Evolutionary conservation across 495 filamentous ascomycete genomes (phyloP), one percentile per base, ranked within the genome.

Genomic region (Cercophora samala): DNA sequence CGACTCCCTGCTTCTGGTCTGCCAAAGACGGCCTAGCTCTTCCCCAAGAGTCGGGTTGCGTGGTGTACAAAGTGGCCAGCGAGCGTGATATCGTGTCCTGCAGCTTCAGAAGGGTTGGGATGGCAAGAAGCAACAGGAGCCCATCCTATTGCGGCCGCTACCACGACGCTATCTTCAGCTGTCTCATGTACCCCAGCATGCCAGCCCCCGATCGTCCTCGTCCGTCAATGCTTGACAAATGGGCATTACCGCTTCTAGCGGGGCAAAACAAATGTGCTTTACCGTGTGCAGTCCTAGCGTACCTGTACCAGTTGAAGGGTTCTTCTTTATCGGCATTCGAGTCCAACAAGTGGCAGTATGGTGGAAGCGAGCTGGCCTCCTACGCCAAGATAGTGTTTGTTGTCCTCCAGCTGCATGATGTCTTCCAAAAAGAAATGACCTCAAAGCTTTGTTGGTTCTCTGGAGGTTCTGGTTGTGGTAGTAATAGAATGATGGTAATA

Each of bases 211-310:
- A 32, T 42, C 25, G 0, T 42, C 25, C 8, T 42, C 55, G 58
- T 64, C 55, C 21, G 60, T 62, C 58, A 63, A 58, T 52, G 60
- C 32, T 58, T 59, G 61, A 68, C 61, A 23, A 68, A 64, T 61
- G 54, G 21, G 8, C 60, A 58, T 67, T 67, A 59, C 66, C 62
- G 56, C 62, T 25, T 68, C 60, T 23, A 23, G 60, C 29, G 24
- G 23, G 19, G 25, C 55, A 18, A n/a, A 25, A 52, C 15, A 59
- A n/a, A n/a, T 26, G 22, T 21, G 24, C 0, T 46, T 65, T 29
- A 29, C 26, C 8, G 26, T 29, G 26, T 29, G 4, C 26, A 37
- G 25, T 26, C 24, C 59, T 66, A 62, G 58, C 56, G 53, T 22
- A 46, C 8, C 17, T 6, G 19, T 55, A 21, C 53, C 18, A 56